Conservation (phyloP, 2,329 filamentous ascomycete genomes). For the Trichoderma koningii region DNA sequence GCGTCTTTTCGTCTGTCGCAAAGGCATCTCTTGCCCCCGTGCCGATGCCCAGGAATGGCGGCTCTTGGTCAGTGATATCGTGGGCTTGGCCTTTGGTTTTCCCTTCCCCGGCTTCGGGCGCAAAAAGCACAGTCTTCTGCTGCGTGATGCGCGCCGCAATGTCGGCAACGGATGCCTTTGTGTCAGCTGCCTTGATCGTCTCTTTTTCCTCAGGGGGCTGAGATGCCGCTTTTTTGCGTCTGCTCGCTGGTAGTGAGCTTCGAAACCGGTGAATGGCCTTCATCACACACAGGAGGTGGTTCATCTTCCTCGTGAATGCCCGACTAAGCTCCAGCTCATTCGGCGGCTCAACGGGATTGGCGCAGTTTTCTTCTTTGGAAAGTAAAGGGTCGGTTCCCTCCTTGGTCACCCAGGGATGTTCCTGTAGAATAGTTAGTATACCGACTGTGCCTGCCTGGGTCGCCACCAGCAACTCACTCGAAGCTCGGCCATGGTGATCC, state of each 20-base stretch:
- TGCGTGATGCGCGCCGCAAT: slow-evolving; percentile 53
- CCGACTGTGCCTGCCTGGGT: background rate
- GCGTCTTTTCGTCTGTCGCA: slow-evolving; percentile 42
- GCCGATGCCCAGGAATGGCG: slow-evolving; percentile 75
- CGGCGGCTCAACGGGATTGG: slow-evolving; percentile 75
- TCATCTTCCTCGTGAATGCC: slow-evolving; percentile 89
- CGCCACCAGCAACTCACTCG: slow-evolving; percentile 61
- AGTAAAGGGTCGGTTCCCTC: slow-evolving; percentile 76
- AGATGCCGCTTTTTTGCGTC: slow-evolving; percentile 31
- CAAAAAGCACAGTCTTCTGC: slow-evolving; percentile 45
- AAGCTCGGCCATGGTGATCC: slow-evolving; percentile 80
- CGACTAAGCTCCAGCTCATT: slow-evolving; percentile 88
- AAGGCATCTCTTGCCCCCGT: slow-evolving; percentile 58
- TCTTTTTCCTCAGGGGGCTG: slow-evolving; percentile 19
- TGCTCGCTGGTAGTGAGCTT: slow-evolving; percentile 60
- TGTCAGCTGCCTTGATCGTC: slow-evolving; percentile 30
- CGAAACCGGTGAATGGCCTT: slow-evolving; percentile 93
- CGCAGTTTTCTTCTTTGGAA: slow-evolving; percentile 81
- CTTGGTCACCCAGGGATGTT: slow-evolving; percentile 91
- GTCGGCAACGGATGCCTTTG: slow-evolving; percentile 48
- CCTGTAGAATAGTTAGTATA: slow-evolving; percentile 52
- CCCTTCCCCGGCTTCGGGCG: slow-evolving; percentile 44
- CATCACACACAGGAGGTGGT: slow-evolving; percentile 82
- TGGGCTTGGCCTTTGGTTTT: slow-evolving; percentile 52
- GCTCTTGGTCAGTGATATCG: slow-evolving; percentile 62